Evolutionary conservation across 2,329 filamentous ascomycete genomes (phyloP).

Genomic region (Dothideomycetes sp.): DNA sequence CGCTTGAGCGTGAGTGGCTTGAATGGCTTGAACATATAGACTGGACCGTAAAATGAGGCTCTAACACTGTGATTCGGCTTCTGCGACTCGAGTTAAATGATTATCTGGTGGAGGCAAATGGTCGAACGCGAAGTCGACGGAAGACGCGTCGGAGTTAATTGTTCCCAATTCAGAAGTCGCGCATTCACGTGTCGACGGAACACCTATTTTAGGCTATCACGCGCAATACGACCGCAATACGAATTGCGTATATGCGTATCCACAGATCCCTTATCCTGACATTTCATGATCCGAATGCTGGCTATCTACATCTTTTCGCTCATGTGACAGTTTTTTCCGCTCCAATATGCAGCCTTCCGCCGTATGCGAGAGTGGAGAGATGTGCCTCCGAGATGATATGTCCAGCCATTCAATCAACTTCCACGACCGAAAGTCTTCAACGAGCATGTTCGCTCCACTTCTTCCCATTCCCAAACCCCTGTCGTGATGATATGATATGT

Average conservation of each 20-base stretch:
- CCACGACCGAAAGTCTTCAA: too few relatives aligned
- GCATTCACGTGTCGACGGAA: not conserved
- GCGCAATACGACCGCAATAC: too few relatives aligned
- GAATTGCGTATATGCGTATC: too few relatives aligned
- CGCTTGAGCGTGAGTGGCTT: conserved; percentile 15
- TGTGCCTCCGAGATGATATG: too few relatives aligned
- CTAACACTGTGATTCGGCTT: not conserved
- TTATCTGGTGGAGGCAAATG: not conserved
- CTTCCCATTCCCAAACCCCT: too few relatives aligned
- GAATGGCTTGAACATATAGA: conserved; percentile 17
- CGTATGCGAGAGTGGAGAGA: too few relatives aligned
- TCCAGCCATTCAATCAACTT: too few relatives aligned
- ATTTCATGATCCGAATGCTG: not conserved
- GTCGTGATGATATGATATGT: too few relatives aligned
- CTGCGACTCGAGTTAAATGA: too few relatives aligned
- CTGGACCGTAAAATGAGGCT: not conserved
- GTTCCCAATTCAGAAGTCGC: not conserved
- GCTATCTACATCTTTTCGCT: not conserved
- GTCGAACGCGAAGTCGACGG: not conserved
- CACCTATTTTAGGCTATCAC: too few relatives aligned
- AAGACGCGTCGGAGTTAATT: not conserved
- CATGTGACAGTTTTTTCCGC: not conserved
- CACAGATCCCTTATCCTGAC: too few relatives aligned
- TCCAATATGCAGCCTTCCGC: not conserved
- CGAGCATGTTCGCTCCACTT: too few relatives aligned